These are phyloP conservation scores for Rhodotorula sp. DNA, from an alignment of 1,284 basidiomycete genomes.

Conservation along the genomic window DNA sequence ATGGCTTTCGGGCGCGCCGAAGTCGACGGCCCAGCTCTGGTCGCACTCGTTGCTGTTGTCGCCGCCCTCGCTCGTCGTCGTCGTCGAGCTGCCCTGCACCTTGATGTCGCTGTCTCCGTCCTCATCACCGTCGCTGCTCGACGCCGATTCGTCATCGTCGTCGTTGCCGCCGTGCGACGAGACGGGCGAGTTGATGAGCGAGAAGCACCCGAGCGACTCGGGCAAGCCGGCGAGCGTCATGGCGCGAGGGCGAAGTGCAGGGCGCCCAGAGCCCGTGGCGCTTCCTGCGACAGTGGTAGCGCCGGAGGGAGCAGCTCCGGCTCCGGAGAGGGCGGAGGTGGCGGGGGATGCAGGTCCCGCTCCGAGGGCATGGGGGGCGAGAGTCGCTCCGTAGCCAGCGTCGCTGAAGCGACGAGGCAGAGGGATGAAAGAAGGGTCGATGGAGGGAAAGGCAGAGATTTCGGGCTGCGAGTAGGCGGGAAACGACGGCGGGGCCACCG, in stretches of 20 bases:
- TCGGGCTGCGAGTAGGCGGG: conserved; percentile 36
- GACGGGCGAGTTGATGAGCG: conserved; percentile 35
- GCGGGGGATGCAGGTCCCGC: conserved; percentile 5
- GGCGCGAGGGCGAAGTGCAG: conserved; percentile 24
- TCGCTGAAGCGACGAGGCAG: conserved; percentile 36
- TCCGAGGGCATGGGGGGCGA: conserved; percentile 13
- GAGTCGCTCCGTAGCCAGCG: conserved; percentile 28
- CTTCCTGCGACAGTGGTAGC: not conserved
- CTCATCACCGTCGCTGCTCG: conserved; percentile 5
- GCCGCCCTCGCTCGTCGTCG: conserved; percentile 1
- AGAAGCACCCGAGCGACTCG: conserved; percentile 39
- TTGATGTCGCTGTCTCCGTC: conserved; percentile 19
- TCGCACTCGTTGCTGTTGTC: not conserved
- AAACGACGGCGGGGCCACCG: conserved; percentile 36
- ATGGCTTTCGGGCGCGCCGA: conserved; percentile 27
- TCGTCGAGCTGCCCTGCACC: conserved; percentile 10
- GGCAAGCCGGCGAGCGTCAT: conserved; percentile 37
- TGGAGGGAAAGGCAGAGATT: conserved; percentile 14
- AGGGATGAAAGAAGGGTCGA: conserved; percentile 32
- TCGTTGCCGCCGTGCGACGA: conserved; percentile 5
- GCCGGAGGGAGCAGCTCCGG: not conserved
- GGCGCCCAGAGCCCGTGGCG: not conserved
- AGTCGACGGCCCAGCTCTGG: not conserved
- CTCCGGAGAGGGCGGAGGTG: conserved; percentile 21
- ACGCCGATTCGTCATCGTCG: conserved; percentile 6